These are phyloP conservation scores for Dinochytrium kinnereticum DNA, from an alignment of 371 early-diverging fungal species.

Conservation along the genomic window DNA sequence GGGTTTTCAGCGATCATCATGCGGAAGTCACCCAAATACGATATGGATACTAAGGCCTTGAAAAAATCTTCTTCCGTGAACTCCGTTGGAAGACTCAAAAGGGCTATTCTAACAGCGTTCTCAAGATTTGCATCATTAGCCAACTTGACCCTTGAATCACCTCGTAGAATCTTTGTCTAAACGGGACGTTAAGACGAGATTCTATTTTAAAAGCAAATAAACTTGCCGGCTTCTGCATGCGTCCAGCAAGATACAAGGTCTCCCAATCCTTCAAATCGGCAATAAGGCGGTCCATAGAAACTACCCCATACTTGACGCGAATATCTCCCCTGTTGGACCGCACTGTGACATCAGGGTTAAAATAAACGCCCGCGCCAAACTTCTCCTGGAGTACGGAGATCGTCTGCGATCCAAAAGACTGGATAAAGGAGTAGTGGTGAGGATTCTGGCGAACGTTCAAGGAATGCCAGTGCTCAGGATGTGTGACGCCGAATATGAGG, in stretches of 20 bases:
- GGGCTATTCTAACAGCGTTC: constrained; percentile 83
- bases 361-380: constrained; percentile 92
- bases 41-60: constrained; percentile 82
- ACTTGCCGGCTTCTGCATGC: constrained; percentile 94
- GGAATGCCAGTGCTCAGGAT: constrained; percentile 96
- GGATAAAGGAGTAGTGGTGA: constrained; percentile 85
- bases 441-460: constrained; percentile 89
- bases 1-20: constrained; percentile 95
- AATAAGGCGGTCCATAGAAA: constrained; percentile 83
- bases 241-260: constrained; percentile 91
- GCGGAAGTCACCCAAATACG: constrained; percentile 92
- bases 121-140: constrained; percentile 87
- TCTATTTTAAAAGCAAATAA: too few species aligned
- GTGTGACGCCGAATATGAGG: constrained; percentile 94
- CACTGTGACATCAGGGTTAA: constrained; percentile 89
- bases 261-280: constrained; percentile 94
- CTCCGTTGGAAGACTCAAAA: constrained; percentile 80
- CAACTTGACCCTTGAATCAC: constrained; percentile 84
- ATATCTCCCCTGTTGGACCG: constrained; percentile 72
- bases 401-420: constrained; percentile 70
- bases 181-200: background rate
- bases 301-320: constrained; percentile 94
- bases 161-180: constrained; percentile 79
- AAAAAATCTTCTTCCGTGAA: constrained; percentile 87
- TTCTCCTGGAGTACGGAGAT: constrained; percentile 80